A percentile compares a stretch with the other conserved stretches of the same genome.
Conservation (phyloP, 75 land plant species). For the Selaginella moellendorffii region DNA sequence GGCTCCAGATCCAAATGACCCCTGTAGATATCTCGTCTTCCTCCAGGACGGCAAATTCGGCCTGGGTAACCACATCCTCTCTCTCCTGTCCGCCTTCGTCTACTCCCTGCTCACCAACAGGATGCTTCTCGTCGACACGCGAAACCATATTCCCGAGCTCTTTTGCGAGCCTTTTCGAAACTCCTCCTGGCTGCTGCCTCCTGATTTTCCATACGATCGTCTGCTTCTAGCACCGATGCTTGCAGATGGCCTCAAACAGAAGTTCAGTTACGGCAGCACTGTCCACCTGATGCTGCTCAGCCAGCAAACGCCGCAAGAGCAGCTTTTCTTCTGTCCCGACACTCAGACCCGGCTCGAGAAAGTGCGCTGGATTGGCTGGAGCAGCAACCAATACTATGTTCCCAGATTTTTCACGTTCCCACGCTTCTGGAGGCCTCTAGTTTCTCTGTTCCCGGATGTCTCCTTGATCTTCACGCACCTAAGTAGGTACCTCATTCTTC, state of each 20-base stretch:
- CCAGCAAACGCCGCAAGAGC: constrained; percentile 7
- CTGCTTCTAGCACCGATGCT: background rate
- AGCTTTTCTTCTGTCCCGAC: constrained; percentile 20
- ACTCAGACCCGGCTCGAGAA: constrained; percentile 7
- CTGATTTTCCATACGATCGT: constrained; percentile 12
- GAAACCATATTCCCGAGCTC: constrained; percentile 5
- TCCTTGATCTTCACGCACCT: background rate
- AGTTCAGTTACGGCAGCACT: constrained; percentile 8
- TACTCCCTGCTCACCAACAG: constrained; percentile 19
- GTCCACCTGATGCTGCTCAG: constrained; percentile 12
- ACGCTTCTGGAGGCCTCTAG: background rate
- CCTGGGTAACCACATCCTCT: constrained; percentile 15
- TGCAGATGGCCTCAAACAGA: background rate
- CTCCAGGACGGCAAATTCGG: constrained; percentile 9
- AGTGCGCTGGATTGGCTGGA: constrained; percentile 23
- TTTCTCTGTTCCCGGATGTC: background rate
- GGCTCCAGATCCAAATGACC: background rate
- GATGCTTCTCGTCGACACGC: constrained; percentile 14
- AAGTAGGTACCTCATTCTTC: background rate
- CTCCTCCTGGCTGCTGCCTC: constrained; percentile 23
- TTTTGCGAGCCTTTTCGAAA: constrained; percentile 19
- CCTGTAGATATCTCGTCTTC: constrained; percentile 19
- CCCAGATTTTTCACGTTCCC: background rate
- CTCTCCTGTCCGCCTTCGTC: constrained; percentile 18
- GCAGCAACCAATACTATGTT: background rate